Percentiles rank a stretch among this genome's conserved stretches.
Conservation (phyloP, 2,329 filamentous ascomycete species). For the Trichoderma sp. region DNA sequence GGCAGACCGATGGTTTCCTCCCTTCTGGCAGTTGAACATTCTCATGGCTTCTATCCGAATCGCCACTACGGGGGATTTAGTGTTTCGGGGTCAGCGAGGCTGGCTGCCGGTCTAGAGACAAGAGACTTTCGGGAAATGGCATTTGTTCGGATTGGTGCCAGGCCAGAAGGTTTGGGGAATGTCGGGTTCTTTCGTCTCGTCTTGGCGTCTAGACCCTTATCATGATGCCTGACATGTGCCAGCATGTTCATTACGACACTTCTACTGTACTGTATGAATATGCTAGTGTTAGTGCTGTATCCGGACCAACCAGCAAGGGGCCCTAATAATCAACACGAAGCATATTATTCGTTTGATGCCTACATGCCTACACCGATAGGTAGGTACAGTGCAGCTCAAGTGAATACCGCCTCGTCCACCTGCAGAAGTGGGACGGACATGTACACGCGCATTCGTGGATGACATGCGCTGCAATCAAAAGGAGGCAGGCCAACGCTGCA, state of each 20-base stretch:
- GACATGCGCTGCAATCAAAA: background rate
- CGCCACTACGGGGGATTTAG: conserved; percentile 6
- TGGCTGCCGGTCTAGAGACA: background rate
- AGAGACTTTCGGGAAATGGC: background rate
- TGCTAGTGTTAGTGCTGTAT: background rate
- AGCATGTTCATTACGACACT: background rate
- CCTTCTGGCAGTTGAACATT: conserved; percentile 3
- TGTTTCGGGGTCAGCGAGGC: conserved; percentile 13
- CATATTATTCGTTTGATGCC: background rate
- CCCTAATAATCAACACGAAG: background rate
- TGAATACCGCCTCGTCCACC: conserved; percentile 14
- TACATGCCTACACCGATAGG: conserved; percentile 2
- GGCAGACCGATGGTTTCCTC: conserved; percentile 17
- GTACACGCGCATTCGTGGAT: background rate
- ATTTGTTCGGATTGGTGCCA: background rate
- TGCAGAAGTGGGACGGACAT: conserved; percentile 1
- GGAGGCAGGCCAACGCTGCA: background rate
- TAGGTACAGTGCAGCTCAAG: background rate
- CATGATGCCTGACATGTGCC: conserved; percentile 17
- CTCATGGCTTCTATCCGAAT: conserved; percentile 6
- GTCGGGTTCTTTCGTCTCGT: background rate
- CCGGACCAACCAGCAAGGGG: background rate
- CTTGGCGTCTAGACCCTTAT: background rate
- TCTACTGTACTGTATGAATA: background rate
- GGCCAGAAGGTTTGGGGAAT: background rate